Evolutionary conservation across 2,329 filamentous ascomycete genomes (phyloP), one percentile per base, ranked within the genome.

Genomic region (Scedosporium aurantiacum): DNA sequence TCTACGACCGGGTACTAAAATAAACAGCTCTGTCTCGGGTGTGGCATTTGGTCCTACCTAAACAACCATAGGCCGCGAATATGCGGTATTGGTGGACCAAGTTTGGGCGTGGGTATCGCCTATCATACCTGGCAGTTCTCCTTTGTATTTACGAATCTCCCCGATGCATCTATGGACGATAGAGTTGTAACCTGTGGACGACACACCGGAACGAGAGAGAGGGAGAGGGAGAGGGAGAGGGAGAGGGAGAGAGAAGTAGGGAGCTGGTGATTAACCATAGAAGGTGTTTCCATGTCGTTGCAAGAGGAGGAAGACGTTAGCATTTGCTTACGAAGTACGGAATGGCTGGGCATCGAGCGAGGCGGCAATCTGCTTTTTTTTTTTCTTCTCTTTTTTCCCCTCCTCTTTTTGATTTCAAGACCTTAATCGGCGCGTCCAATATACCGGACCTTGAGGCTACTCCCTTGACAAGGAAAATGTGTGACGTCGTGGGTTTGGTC

Each of bases 1-100:
- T 75, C 5, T 99, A 91, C 70, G 91, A 97, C 65, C 80, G 86
- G 60, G 92, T 97, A 47, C 73, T 90, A 69, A 87, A 85, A 75
- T 90, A 78, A 63, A 62, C 41, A 37, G 27, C 7, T 25, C n/a
- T n/a, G 3, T n/a, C 23, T 4, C 23, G 2, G 50, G 23, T 4
- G 43, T 6, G 43, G 10, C 16, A 47, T 37, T 37, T 12, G 10
- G 32, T 37, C 10, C 32, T 37, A 37, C 32, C 8, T 3, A 47
- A 21, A 47, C n/a, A 21, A 47, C 43, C 43, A 47, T 7, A 5
- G 10, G 14, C 32, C 8, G 2, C 32, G 10, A 37, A 37, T 8
- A 4, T 12, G 32, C 10, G 32, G 32, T 37, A 37, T 12, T 10
- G 12, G 10, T 4, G 32, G 32, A 3, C 32, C 32, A 37, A 37